phyloP scores from a whole-genome alignment of 2,329 filamentous ascomycete genomes.

The Arthroderma sp. region DNA sequence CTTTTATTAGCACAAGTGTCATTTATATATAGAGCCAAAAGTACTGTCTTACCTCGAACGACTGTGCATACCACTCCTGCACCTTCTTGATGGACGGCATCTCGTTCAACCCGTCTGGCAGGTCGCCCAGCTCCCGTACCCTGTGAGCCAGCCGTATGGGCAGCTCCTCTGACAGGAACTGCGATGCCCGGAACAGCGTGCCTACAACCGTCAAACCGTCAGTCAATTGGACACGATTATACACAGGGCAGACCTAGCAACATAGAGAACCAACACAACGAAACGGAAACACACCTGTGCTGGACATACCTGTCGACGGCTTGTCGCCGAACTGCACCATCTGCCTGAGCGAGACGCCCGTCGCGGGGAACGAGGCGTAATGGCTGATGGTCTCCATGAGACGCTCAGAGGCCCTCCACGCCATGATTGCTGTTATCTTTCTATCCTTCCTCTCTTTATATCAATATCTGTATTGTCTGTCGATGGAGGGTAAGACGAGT shows the following conservation, averaged over 20 bases:
- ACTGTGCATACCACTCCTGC: conserved; percentile 98
- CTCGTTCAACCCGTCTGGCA: conserved; percentile 91
- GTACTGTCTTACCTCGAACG: conserved; percentile 75
- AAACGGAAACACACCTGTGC: neutral
- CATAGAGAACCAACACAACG: neutral
- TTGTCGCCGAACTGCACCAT: conserved; percentile 98
- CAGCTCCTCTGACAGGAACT: conserved; percentile 96
- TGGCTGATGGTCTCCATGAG: conserved; percentile 96
- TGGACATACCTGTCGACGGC: conserved; percentile 64
- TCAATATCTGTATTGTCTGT: neutral
- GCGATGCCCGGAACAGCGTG: conserved; percentile 90
- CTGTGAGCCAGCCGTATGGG: conserved; percentile 93
- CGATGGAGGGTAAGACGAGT: too few species aligned
- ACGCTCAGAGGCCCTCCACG: conserved; percentile 75
- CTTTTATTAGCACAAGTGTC: conserved; percentile 1
- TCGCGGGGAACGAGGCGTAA: conserved; percentile 93
- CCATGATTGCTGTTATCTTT: neutral
- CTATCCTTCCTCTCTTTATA: neutral
- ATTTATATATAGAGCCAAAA: too few species aligned
- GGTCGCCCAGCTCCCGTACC: conserved; percentile 80
- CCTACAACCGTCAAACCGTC: conserved; percentile 44
- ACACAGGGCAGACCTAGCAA: too few species aligned
- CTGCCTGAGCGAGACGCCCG: conserved; percentile 88
- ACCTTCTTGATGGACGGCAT: conserved; percentile 96
- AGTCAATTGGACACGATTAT: too few species aligned